Evolutionary conservation across 768 basidiomycete species (phyloP), one percentile per base, ranked within the genome.

Genomic region (Amanita exitialis): DNA sequence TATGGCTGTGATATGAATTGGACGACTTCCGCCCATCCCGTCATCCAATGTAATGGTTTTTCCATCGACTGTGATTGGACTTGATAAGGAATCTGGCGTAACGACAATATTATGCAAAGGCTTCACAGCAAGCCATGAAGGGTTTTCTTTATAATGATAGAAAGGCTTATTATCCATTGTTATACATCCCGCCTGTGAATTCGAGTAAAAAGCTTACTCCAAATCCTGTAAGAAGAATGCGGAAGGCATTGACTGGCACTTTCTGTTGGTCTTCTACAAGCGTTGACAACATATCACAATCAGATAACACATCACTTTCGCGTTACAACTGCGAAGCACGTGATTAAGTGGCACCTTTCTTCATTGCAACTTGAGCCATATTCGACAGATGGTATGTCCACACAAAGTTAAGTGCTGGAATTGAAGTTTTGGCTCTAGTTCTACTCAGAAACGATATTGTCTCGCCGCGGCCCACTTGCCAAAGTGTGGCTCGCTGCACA

Each of bases 401-500:
- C 21, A 2, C 21, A 12, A 36, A 6, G 18, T 30, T n/a, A 54
- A 10, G 60, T 63, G 30, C 61, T 48, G 10, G 7, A 27, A 12
- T 18, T 12, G 27, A 12, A 32, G 7, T 51, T 28, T 28, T 21
- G n/a, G 7, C 30, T 5, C 12, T 18, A 90, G 90, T 93, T 93
- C 66, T 94, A 90, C 64, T 92, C 91, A 45, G 92, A 96, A 64
- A 84, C 90, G 32, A 91, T 98, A 66, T 77, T 96, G 57, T 90
- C 91, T 42, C 86, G 92, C 59, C 85, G 91, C 51, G 94, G 95
- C 39, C 90, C 95, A 3, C 74, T 99, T 35, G 95, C 92, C 32
- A 90, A 86, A 71, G 92, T 99, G 74, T 99, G 96, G 96, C 85
- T 99, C 49, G 94, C 95, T 37, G 95, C 96, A 1, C 95, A 97